Evolutionary conservation across 2,329 filamentous ascomycete genomes (phyloP), one percentile per base, ranked within the genome.

Genomic region (Monilinia laxa): DNA sequence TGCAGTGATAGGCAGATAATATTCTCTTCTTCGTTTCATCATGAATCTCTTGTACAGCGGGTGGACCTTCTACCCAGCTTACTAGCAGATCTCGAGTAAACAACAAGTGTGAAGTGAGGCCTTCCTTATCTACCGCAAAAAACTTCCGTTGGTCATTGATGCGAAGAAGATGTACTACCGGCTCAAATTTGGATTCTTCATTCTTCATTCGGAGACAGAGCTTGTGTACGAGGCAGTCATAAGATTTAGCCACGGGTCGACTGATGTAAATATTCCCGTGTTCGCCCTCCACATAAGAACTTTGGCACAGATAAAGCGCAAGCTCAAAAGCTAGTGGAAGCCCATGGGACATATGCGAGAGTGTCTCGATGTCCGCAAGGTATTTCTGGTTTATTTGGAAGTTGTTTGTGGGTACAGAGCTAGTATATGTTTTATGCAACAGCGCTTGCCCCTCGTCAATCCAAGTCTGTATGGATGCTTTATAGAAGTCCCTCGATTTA

Each of bases 21-120:
- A 56, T 56, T 23, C 9, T 25, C 25, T 12, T 14, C n/a, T 45
- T 55, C 5, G 14, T 58, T 2, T 40, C 12, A 20, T 45, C 16
- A 20, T 45, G 42, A 45, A 45, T 10, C 40, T 16, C 10, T 9
- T n/a, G 16, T 31, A 25, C 40, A 47, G 23, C 23, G 18, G 40
- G 47, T n/a, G 56, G 40, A 12, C 56, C 56, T n/a, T 58, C 23
- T 28, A 47, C 23, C 56, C 40, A 58, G 40, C 56, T 47, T 31
- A 14, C 2, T 31, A 58, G 11, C 18, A 58, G 31, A 18, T 62
- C 58, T 10, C 45, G 11, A 38, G 20, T 18, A 16, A 18, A 28
- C 16, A 51, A 38, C 14, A 62, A 51, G 20, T 62, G 58, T 38
- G 7, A 18, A 7, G 35, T 9, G 2, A 49, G 12, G 10, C 14